Evolutionary conservation across 2,329 filamentous ascomycete species (phyloP).

Genomic region (Fusarium stilboides): DNA sequence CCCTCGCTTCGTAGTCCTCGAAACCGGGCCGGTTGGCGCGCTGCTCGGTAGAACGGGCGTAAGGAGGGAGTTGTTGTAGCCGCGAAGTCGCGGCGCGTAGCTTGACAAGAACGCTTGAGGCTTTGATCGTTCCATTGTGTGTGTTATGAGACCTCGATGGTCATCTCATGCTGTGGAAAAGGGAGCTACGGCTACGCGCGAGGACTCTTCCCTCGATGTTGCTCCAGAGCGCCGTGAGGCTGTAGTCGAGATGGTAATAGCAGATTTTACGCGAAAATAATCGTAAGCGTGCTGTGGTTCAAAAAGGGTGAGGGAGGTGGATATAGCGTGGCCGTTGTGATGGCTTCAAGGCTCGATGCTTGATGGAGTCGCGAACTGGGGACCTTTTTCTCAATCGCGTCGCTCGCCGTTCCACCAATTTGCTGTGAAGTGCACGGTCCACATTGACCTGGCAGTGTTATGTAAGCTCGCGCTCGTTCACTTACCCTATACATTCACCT

Average conservation of each 20-base stretch:
- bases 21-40: conserved; percentile 73
- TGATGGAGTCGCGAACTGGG: conserved; percentile 51
- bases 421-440: conserved; percentile 38
- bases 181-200: conserved; percentile 44
- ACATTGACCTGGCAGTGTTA: conserved; percentile 17
- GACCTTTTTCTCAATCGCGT: conserved; percentile 54
- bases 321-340: conserved; percentile 40
- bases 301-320: conserved; percentile 21
- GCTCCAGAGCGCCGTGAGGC: conserved; percentile 16
- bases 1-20: conserved; percentile 95
- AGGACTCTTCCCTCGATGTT: conserved; percentile 36
- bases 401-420: conserved; percentile 44
- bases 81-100: conserved; percentile 90
- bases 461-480: conserved; percentile 18
- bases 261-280: conserved; percentile 19
- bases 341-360: conserved; percentile 42
- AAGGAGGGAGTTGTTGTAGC: conserved; percentile 92
- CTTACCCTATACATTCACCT: conserved; percentile 37
- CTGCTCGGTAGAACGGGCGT: conserved; percentile 85
- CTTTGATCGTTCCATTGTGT: conserved; percentile 66
- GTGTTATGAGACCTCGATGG: conserved; percentile 39
- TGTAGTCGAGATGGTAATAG: not conserved
- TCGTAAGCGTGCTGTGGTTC: conserved; percentile 2
- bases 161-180: conserved; percentile 53
- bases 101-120: conserved; percentile 92